Base-by-base conservation (phyloP, 75 land plant genomes). In the Azolla pinnata region DNA sequence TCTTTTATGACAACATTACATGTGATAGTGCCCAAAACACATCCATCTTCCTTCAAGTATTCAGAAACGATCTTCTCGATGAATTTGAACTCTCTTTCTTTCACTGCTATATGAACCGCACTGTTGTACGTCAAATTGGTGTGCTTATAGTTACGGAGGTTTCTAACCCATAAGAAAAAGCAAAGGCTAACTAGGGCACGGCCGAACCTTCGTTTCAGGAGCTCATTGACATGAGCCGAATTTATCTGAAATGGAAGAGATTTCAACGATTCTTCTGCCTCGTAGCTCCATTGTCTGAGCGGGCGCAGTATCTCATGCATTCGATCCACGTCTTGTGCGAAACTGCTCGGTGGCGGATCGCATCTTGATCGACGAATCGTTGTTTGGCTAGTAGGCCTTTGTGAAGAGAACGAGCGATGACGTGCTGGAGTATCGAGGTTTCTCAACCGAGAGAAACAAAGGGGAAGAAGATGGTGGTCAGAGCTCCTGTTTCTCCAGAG, bases 61-160 rank as follows among this genome's bases (percentile, higher is more conserved):
- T 18, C n/a, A 35, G 10, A 12, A 3, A 19, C 24, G 1, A 52
- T 52, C 29, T 52, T 26, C 29, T 52, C 54, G 10, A 52, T 25
- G 27, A 52, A 52, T 29, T 2, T 23, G 54, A 23, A 52, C 27
- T 52, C 54, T 2, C 29, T 26, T 10, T 2, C 24, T 4, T 29
- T 2, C 16, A 52, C 24, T 1, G 24, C 29, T 2, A 52, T 3
- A 27, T 52, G 25, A 3, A 52, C 54, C 2, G 27, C 29, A 14
- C 12, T 52, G 29, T 52, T 52, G 54, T 52, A 52, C 4, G 54
- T 52, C 12, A 26, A 25, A 29, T 52, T 52, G 54, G 24, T 52
- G 54, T 52, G 54, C 29, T 26, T 52, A 29, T 25, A 52, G 24
- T 29, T 29, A 3, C 27, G 29, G 5, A 52, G 14, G 29, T 24